Base-by-base conservation (phyloP, 2,329 filamentous ascomycete genomes). In the Microsporum audouinii region DNA sequence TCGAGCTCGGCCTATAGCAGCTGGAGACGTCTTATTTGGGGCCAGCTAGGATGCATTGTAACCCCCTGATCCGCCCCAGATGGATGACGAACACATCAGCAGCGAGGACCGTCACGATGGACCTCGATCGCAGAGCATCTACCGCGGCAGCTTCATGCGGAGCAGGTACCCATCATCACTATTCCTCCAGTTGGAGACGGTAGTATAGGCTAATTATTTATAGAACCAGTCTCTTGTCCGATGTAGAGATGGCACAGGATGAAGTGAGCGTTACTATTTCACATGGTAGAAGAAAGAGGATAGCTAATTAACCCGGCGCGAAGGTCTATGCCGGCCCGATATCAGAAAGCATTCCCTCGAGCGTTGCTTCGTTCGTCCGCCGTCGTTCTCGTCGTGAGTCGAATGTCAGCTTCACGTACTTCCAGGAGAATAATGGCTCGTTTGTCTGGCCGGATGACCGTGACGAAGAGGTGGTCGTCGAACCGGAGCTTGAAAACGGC, bases 221-320 rank as follows among this genome's bases (percentile, higher is more conserved):
- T 57, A 64, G 64, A 36, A 66, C 61, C 29, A 95, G 89, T 75
- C 86, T 96, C 67, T 87, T 96, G 68, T 90, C 90, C 66, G 90
- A 96, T 74, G 91, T 97, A n/a, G 92, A 96, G 73, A 97, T 99
- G 94, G 92, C 94, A 23, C 90, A 95, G 58, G 89, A 96, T 72
- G 92, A 97, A 83, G 89, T 94, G 71, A 59, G 75, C 68, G 47
- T 14, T 51, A 62, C 29, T 45, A 63, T 58, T 51, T 34, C 39
- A 47, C n/a, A 63, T 65, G 57, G 65, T 68, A 4, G 29, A 57
- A 27, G 17, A 14, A 41, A 41, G 29, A 4, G 36, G 12, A 4
- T 29, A 14, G 23, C 55, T 27, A 43, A 27, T 57, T 4, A 57
- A 34, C 6, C 65, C 69, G 63, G 56, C 41, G 57, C 58, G 62